These are phyloP conservation scores for Schizosaccharomyces osmophilus DNA, from an alignment of 805 yeast species.

Conservation along the genomic window DNA sequence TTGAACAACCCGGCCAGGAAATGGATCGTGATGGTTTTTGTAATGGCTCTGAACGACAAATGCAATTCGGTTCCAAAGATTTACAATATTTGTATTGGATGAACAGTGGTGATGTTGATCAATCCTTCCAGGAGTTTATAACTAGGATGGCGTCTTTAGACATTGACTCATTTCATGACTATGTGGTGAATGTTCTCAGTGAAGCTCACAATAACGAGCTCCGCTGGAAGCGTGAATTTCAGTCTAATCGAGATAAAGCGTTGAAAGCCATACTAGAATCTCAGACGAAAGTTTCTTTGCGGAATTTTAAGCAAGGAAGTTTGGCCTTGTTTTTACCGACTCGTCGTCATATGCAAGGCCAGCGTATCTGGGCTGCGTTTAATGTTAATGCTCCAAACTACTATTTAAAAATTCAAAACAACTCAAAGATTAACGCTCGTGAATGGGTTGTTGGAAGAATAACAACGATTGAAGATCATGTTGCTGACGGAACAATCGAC, in stretches of 20 bases:
- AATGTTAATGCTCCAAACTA: conserved; percentile 73
- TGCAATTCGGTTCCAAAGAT: not conserved
- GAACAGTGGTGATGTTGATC: not conserved
- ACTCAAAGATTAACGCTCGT: not conserved
- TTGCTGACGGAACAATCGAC: not conserved
- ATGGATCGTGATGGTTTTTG: not conserved
- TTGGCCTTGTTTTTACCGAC: conserved; percentile 72
- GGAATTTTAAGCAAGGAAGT: conserved; percentile 44
- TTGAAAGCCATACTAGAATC: not conserved
- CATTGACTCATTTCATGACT: not conserved
- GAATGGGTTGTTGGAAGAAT: not conserved
- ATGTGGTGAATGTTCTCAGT: not conserved
- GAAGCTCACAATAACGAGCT: not conserved
- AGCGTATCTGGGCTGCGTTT: conserved; percentile 64
- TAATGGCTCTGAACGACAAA: not conserved
- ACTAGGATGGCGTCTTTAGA: not conserved
- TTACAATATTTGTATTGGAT: not conserved
- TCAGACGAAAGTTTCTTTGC: not conserved
- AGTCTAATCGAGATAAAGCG: not conserved
- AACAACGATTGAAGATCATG: not conserved
- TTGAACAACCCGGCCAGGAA: not conserved
- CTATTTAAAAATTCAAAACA: conserved; percentile 23
- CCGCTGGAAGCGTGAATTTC: not conserved
- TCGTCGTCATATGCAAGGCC: conserved; percentile 12
- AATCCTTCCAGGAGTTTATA: not conserved